phyloP scores from a whole-genome alignment of 257 asterid genomes.

The Primulina huaijiensis region DNA sequence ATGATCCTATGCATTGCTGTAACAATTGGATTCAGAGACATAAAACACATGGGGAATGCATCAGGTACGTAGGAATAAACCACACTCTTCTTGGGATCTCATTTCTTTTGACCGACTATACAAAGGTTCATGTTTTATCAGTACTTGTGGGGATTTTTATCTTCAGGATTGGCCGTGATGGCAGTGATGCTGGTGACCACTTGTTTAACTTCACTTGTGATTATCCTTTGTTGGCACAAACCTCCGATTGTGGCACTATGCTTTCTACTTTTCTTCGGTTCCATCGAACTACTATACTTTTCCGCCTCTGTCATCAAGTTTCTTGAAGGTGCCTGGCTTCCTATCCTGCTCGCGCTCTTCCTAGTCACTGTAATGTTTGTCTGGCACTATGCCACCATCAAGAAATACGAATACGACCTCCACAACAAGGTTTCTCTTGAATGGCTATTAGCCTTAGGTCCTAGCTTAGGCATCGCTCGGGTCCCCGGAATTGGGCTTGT shows the following conservation, averaged over 20 bases:
- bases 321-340: conserved; percentile 98
- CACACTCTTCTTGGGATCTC: neutral
- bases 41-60: conserved; percentile 92
- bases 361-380: conserved; percentile 86
- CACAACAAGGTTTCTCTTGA: conserved; percentile 90
- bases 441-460: conserved; percentile 95
- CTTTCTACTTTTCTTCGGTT: conserved; percentile 81
- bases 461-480: conserved; percentile 88
- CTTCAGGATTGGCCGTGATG: conserved; percentile 89
- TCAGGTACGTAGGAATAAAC: conserved; percentile 45
- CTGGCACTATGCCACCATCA: conserved; percentile 91
- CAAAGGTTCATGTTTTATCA: neutral
- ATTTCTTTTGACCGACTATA: neutral
- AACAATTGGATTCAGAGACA: conserved; percentile 88
- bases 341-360: conserved; percentile 90
- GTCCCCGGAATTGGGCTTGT: conserved; percentile 92
- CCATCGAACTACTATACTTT: conserved; percentile 81
- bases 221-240: conserved; percentile 88
- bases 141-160: neutral
- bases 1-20: conserved; percentile 97
- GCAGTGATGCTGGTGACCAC: conserved; percentile 97
- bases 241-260: conserved; percentile 73
- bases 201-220: conserved; percentile 89
- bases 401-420: conserved; percentile 84
- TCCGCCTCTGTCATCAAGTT: conserved; percentile 88